phyloP scores from a whole-genome alignment of 805 yeast genomes.

The Yamadazyma nakazawae region DNA sequence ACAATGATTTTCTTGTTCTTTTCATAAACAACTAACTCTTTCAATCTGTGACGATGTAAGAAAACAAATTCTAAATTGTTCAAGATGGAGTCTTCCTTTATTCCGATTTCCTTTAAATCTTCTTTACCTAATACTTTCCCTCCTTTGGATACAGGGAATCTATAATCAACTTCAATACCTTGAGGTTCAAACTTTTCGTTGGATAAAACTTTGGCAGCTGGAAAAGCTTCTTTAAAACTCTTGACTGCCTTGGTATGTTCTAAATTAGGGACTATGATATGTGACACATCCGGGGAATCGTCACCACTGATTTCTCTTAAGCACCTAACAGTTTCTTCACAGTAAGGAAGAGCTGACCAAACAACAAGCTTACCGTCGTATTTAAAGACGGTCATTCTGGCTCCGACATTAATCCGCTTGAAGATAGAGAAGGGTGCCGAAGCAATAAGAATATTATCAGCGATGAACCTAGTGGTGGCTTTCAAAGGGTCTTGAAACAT shows the following conservation, averaged over 20 bases:
- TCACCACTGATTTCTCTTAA: conserved; percentile 30
- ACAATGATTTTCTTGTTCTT: conserved; percentile 44
- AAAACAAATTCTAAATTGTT: conserved; percentile 52
- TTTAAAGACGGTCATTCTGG: conserved; percentile 40
- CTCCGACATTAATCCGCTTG: conserved; percentile 35
- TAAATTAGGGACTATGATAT: conserved; percentile 57
- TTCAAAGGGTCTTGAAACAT: conserved; percentile 27
- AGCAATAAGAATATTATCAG: conserved; percentile 32
- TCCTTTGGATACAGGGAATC: conserved; percentile 31
- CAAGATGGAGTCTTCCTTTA: conserved; percentile 35
- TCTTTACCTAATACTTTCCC: conserved; percentile 27
- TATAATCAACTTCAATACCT: conserved; percentile 34
- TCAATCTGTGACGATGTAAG: conserved; percentile 53
- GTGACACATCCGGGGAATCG: conserved; percentile 37
- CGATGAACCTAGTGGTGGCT: conserved; percentile 26
- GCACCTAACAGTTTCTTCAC: conserved; percentile 40
- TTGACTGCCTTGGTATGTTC: conserved; percentile 64
- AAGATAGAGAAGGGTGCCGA: conserved; percentile 31
- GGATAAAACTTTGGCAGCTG: conserved; percentile 52
- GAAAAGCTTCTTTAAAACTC: conserved; percentile 48
- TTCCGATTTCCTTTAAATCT: conserved; percentile 26
- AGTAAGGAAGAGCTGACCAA: conserved; percentile 58
- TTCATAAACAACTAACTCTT: conserved; percentile 54
- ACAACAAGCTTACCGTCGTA: conserved; percentile 34
- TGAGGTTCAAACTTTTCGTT: conserved; percentile 39